Base-by-base conservation (phyloP, 2,329 filamentous ascomycete species). In the Remersonia thermophila region DNA sequence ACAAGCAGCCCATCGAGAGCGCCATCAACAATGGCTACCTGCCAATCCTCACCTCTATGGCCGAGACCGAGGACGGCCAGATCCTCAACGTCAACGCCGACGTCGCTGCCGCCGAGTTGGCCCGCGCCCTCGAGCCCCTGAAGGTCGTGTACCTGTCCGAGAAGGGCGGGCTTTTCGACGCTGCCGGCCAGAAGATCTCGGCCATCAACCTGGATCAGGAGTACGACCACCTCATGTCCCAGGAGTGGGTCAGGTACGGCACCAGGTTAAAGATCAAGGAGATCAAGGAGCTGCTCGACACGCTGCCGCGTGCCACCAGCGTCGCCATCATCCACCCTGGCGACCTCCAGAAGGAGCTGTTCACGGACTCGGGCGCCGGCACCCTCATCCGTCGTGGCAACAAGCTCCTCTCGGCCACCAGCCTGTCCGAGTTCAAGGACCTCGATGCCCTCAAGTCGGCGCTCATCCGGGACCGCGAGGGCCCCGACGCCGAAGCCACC, bases 71-170 rank as follows among this genome's bases (percentile, higher is more conserved):
- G 32, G 86, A 94, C 45, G 91, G 91, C 7, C 85, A 89, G 58
- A 78, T 96, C 35, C 71, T 98, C 45, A 98, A 98, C 55, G 91
- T 98, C 57, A 98, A 98, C 54, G 91, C 91, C 26, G 91, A 98
- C 59, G 89, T 95, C 43, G 89, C 89, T 26, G 91, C 91, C 20
- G 87, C 87, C 46, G 89, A 95, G 63, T 69, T 98, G 42, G 89
- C 91, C 16, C 79, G 84, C 41, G 77, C 83, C 38, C 67, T 98
- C 36, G 80, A 96, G 61, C 91, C 91, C 17, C 66, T 96, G 52
- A 98, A 98, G 75, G 89, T 96, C 43, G 87, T 98, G 41, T 98
- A 95, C 58, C 71, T 96, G n/a, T 93, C 86, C 4, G 91, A 98
- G 65, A 96, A 96, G 71, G 91, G 91, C 33, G 91, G 89, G 7